A percentile compares a stretch with the other conserved stretches of the same genome.
Conservation (phyloP, 352 stramenopile genomes). For the Pythium sukuiense region DNA sequence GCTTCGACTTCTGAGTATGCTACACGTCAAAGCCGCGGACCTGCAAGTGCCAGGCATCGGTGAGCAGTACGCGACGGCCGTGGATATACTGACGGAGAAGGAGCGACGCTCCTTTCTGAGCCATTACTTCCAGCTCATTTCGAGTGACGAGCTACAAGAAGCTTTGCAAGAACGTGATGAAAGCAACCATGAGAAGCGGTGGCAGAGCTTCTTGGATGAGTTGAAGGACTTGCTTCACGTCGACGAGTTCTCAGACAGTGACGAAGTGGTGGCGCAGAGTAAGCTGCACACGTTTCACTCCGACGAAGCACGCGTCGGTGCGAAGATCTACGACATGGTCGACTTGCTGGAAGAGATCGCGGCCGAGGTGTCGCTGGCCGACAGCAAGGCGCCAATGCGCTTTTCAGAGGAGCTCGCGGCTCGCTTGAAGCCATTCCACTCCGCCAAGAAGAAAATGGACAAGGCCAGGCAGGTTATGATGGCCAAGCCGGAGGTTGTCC, state of each 20-base stretch:
- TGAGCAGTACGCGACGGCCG: conserved; percentile 39
- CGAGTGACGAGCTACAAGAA: conserved; percentile 49
- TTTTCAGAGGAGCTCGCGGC: conserved; percentile 28
- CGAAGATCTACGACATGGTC: conserved; percentile 52
- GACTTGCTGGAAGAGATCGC: conserved; percentile 61
- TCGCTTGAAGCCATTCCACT: conserved; percentile 43
- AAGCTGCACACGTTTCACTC: conserved; percentile 40
- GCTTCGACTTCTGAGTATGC: conserved; percentile 31
- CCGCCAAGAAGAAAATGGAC: conserved; percentile 40
- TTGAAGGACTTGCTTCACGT: conserved; percentile 40
- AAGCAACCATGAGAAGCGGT: conserved; percentile 56
- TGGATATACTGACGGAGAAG: conserved; percentile 45
- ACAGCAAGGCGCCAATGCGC: conserved; percentile 21
- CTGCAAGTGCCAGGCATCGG: conserved; percentile 38
- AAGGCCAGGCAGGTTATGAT: conserved; percentile 50
- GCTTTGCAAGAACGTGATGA: conserved; percentile 51
- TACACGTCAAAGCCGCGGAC: conserved; percentile 45
- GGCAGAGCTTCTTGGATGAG: conserved; percentile 49
- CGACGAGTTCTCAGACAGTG: conserved; percentile 2
- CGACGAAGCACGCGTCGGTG: conserved; percentile 49
- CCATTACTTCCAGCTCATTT: conserved; percentile 63
- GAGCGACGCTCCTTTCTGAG: conserved; percentile 48
- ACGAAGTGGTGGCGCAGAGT: not conserved
- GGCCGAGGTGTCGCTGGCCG: conserved; percentile 44
- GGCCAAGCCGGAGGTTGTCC: not conserved